Evolutionary conservation across 148 eudicot genomes (phyloP).

Genomic region (Amaranthus palmeri): DNA sequence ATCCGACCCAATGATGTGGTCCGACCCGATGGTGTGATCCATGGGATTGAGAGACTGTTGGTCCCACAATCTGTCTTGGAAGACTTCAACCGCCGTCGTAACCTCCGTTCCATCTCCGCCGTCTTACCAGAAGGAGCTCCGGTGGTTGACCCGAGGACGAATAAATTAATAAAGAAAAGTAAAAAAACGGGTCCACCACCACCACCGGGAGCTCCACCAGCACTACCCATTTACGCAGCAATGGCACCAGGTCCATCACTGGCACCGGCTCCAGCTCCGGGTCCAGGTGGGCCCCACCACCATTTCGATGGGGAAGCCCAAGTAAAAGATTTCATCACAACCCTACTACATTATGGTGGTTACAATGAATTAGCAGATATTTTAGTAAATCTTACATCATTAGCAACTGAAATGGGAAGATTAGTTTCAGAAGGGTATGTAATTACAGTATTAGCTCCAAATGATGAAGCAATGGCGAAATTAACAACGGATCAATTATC

Average conservation of each 20-base stretch:
- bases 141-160: constrained; percentile 49
- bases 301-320: constrained; percentile 78
- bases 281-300: constrained; percentile 75
- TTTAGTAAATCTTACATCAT: constrained; percentile 70
- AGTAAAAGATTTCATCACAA: constrained; percentile 84
- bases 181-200: constrained; percentile 40
- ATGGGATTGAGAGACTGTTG: constrained; percentile 57
- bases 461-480: constrained; percentile 85
- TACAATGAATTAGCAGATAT: constrained; percentile 92
- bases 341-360: constrained; percentile 76
- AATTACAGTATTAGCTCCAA: constrained; percentile 77
- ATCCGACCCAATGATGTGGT: constrained; percentile 36
- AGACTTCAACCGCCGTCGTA: constrained; percentile 59
- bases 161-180: no score
- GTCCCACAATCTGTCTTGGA: constrained; percentile 61
- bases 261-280: constrained; percentile 94
- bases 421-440: constrained; percentile 90
- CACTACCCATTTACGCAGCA: constrained; percentile 61
- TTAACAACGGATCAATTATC: constrained; percentile 62
- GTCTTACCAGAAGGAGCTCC: constrained; percentile 72
- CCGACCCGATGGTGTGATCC: constrained; percentile 78
- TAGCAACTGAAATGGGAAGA: constrained; percentile 83
- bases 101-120: constrained; percentile 63
- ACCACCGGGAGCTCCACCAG: constrained; percentile 59
- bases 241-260: constrained; percentile 80